These are phyloP conservation scores for Nigrospora sphaerica DNA, from an alignment of 2,329 filamentous ascomycete species.

Conservation along the genomic window DNA sequence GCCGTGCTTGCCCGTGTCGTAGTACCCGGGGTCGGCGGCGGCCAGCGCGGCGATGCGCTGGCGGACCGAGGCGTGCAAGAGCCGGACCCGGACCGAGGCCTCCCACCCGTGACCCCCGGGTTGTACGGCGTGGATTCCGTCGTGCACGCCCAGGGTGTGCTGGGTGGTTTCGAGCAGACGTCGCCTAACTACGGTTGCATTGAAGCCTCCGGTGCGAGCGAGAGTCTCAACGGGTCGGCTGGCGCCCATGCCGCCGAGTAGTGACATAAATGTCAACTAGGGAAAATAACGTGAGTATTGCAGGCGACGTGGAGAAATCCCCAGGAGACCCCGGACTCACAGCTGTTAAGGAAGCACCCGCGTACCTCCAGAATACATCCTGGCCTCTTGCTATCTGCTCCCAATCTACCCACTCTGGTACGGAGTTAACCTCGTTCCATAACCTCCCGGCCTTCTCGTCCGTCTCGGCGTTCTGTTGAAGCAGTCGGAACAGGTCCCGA, in stretches of 20 bases:
- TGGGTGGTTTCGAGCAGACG: slow-evolving; percentile 65
- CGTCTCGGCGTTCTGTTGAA: slow-evolving; percentile 48
- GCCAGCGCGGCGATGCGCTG: slow-evolving; percentile 56
- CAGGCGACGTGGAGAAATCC: slow-evolving; percentile 8
- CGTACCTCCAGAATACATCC: slow-evolving; percentile 72
- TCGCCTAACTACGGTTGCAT: slow-evolving; percentile 56
- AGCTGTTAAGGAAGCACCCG: slow-evolving; percentile 56
- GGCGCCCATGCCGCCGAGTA: slow-evolving; percentile 64
- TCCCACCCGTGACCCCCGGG: slow-evolving; percentile 61
- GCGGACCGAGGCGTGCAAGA: slow-evolving; percentile 63
- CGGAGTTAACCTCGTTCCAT: slow-evolving; percentile 59
- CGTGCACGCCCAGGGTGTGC: slow-evolving; percentile 65
- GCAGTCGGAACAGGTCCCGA: slow-evolving; percentile 56
- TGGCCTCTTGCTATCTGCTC: slow-evolving; percentile 67
- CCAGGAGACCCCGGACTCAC: slow-evolving; percentile 22
- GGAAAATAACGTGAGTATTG: neutral
- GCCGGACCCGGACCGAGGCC: slow-evolving; percentile 59
- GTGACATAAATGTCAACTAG: slow-evolving; percentile 52
- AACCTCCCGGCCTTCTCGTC: slow-evolving; percentile 49
- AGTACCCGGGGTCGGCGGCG: slow-evolving; percentile 52
- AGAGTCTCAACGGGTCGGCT: slow-evolving; percentile 67
- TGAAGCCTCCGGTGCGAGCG: slow-evolving; percentile 67
- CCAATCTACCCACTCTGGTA: slow-evolving; percentile 75
- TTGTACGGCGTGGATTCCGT: slow-evolving; percentile 55
- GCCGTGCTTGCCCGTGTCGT: slow-evolving; percentile 49